phyloP scores from a whole-genome alignment of 768 basidiomycete species.

The Macrolepiota albuminosa region DNA sequence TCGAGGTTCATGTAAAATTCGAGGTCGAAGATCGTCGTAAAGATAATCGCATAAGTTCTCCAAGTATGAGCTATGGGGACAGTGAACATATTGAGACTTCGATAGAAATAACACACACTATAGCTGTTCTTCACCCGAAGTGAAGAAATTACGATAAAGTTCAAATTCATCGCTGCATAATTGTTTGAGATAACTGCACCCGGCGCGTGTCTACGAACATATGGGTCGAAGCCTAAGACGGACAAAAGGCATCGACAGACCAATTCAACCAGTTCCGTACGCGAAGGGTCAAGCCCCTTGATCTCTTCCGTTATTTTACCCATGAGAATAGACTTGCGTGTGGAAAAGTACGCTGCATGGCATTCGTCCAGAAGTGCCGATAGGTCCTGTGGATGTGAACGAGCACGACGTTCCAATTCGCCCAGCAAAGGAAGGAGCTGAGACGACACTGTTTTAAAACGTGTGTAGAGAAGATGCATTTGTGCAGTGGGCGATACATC shows the following conservation, averaged over 20 bases:
- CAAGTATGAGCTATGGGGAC: constrained; percentile 64
- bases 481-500: constrained; percentile 78
- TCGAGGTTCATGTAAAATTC: constrained; percentile 89
- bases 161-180: constrained; percentile 88
- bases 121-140: constrained; percentile 67
- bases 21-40: constrained; percentile 92
- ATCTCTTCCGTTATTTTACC: constrained; percentile 79
- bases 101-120: constrained; percentile 30
- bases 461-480: constrained; percentile 83
- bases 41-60: constrained; percentile 91
- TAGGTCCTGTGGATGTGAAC: constrained; percentile 79
- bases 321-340: constrained; percentile 68
- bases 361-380: constrained; percentile 81
- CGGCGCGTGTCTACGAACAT: constrained; percentile 68
- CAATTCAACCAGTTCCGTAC: constrained; percentile 84
- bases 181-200: constrained; percentile 90
- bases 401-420: constrained; percentile 80
- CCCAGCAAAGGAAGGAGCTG: constrained; percentile 74
- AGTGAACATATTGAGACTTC: not conserved
- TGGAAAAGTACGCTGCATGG: constrained; percentile 75
- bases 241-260: constrained; percentile 34
- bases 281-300: constrained; percentile 69
- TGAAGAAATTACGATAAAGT: constrained; percentile 83
- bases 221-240: not conserved
- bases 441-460: constrained; percentile 70